These are phyloP conservation scores for Ceratocystis cacaofunesta DNA, from an alignment of 2,329 filamentous ascomycete species.

Conservation along the genomic window DNA sequence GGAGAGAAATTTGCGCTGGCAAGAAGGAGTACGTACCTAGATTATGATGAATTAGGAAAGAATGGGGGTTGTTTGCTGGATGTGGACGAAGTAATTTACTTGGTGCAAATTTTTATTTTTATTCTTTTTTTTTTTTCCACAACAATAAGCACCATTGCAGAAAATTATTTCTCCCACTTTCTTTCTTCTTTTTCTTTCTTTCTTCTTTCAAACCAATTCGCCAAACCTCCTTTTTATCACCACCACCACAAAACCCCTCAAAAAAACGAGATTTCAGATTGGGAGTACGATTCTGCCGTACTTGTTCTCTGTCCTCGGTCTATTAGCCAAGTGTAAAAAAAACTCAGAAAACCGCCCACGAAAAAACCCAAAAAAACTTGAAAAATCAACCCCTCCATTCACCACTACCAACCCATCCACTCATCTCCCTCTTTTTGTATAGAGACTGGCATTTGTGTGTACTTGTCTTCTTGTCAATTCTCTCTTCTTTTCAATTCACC, in stretches of 20 bases:
- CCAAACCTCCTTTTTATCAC: conserved; percentile 33
- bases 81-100: conserved; percentile 4
- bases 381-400: conserved; percentile 46
- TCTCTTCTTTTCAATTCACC: conserved; percentile 17
- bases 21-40: background rate
- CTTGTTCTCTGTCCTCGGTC: conserved; percentile 46
- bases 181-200: conserved; percentile 27
- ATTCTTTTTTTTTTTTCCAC: conserved; percentile 6
- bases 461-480: conserved; percentile 13
- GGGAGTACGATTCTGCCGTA: conserved; percentile 43
- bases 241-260: conserved; percentile 29
- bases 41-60: background rate
- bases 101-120: background rate
- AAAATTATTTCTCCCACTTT: conserved; percentile 26
- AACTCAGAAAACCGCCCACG: conserved; percentile 22
- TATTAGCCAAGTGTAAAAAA: conserved; percentile 26
- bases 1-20: background rate
- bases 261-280: conserved; percentile 34
- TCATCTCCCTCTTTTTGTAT: conserved; percentile 5
- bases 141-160: conserved; percentile 21
- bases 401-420: conserved; percentile 23
- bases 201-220: conserved; percentile 29
- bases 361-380: conserved; percentile 38
- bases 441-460: conserved; percentile 14
- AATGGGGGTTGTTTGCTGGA: conserved; percentile 5